Conservation (phyloP, 2,329 filamentous ascomycete genomes). For the Ilyonectria destructans region DNA sequence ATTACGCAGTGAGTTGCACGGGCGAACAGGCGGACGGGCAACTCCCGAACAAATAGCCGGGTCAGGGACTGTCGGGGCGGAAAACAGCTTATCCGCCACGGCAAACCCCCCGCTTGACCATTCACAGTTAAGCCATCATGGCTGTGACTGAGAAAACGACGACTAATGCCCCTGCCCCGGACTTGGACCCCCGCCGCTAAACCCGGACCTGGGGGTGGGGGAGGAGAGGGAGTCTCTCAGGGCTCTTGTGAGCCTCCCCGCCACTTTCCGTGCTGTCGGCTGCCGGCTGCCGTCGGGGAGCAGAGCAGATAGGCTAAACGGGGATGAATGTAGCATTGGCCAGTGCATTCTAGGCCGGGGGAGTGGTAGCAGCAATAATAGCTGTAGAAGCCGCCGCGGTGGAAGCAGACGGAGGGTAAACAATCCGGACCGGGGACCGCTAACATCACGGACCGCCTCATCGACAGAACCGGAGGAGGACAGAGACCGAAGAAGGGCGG, state of each 20-base stretch:
- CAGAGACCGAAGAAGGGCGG: background rate
- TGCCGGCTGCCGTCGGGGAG: slow-evolving; percentile 25
- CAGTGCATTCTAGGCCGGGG: slow-evolving; percentile 8
- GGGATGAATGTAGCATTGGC: slow-evolving; percentile 5
- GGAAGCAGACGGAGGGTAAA: background rate
- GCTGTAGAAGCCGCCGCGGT: background rate
- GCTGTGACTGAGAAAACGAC: background rate
- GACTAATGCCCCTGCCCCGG: slow-evolving; percentile 30
- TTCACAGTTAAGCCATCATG: background rate
- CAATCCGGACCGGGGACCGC: background rate
- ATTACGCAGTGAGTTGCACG: background rate
- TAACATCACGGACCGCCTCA: background rate
- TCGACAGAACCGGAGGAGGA: background rate
- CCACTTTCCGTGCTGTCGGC: slow-evolving; percentile 34
- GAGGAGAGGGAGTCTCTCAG: slow-evolving; percentile 23
- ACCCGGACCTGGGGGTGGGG: slow-evolving; percentile 33
- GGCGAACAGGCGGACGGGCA: slow-evolving; percentile 21
- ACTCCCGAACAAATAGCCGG: slow-evolving; percentile 50
- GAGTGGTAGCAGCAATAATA: background rate
- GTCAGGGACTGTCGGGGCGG: slow-evolving; percentile 30
- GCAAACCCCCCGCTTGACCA: slow-evolving; percentile 28
- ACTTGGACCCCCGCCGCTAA: slow-evolving; percentile 46
- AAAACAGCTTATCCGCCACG: slow-evolving; percentile 49
- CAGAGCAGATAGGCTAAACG: background rate
- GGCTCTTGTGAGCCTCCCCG: slow-evolving; percentile 23